Evolutionary conservation across 495 filamentous ascomycete genomes (phyloP), one percentile per base, ranked within the genome.

Genomic region (Aspergillus funiculosus): DNA sequence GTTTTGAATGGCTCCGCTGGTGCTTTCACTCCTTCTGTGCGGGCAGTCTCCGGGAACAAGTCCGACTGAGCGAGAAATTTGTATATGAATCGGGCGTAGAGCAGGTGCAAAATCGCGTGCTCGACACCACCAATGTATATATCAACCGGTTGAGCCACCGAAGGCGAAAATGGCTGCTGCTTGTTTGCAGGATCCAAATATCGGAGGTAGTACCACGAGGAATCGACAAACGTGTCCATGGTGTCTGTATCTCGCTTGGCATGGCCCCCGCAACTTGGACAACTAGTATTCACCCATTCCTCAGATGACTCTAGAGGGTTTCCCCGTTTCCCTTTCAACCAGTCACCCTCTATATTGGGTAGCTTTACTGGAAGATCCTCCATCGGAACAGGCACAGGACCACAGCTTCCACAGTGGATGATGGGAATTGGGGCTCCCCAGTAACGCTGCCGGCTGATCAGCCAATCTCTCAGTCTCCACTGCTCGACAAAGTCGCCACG

Each of bases 201-300:
- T 0, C 88, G 78, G 70, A 90, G 78, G 52, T 78, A 94, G 59
- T 95, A 95, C 89, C 89, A 95, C 32, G 86, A 91, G 0, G 86
- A 91, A 62, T 94, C 89, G 27, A 95, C 87, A 61, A 95, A 95
- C 0, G 89, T 95, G 61, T 95, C 89, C 89, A 95, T 94, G 0
- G 89, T 95, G 57, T 95, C 89, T 2, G 89, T 94, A 55, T 95
- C 89, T 22, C 89, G 79, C 56, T 78, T 83, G 6, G 88, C 89
- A 4, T 75, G 63, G 4, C 75, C 72, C 7, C 70, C 66, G 50
- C 89, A 95, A 22, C 75, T 82, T 2, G 89, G 89, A 54, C 89
- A 95, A 0, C 69, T 53, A 0, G 81, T 86, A 52, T 89, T 78
- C 5, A 86, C 70, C 86, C 87, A 94, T 14, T 86, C 80, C 10